Evolutionary conservation across 768 basidiomycete genomes (phyloP).

Genomic region (Grammothele lineata): DNA sequence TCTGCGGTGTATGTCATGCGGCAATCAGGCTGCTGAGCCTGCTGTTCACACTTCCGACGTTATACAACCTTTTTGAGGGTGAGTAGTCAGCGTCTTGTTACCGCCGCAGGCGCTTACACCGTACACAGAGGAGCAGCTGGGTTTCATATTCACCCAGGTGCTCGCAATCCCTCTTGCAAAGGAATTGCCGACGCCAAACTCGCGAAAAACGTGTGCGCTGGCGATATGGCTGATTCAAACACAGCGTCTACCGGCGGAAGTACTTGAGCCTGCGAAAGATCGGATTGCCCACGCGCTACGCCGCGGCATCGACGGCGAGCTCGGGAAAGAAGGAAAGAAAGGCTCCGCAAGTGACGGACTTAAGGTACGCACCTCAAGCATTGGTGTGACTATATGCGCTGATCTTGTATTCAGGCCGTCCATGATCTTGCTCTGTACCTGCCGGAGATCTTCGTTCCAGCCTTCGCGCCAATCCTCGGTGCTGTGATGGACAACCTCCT

Average conservation of each 20-base stretch:
- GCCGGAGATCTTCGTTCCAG: conserved; percentile 64
- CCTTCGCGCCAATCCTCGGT: conserved; percentile 56
- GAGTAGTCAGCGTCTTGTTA: conserved; percentile 9
- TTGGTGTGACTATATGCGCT: conserved; percentile 7
- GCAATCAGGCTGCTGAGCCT: conserved; percentile 63
- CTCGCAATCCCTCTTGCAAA: conserved; percentile 70
- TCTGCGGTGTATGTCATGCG: conserved; percentile 69
- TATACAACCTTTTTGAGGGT: conserved; percentile 64
- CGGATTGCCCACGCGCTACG: conserved; percentile 68
- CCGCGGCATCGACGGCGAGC: conserved; percentile 77
- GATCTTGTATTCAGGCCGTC: conserved; percentile 48
- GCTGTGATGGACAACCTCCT: conserved; percentile 61
- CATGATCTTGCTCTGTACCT: conserved; percentile 64
- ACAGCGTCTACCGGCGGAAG: conserved; percentile 59
- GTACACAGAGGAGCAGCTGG: conserved; percentile 58
- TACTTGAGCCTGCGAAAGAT: conserved; percentile 59
- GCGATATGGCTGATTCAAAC: conserved; percentile 71
- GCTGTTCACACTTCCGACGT: conserved; percentile 54
- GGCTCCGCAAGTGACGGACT: conserved; percentile 76
- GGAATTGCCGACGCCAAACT: conserved; percentile 73
- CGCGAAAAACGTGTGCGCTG: conserved; percentile 81
- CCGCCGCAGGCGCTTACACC: conserved; percentile 11
- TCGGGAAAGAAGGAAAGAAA: conserved; percentile 88
- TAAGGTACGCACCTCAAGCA: conserved; percentile 44
- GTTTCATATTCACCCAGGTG: conserved; percentile 54